Evolutionary conservation across 108 stramenopile species (phyloP).

Genomic region (Cyclotella choctawhatcheeana): DNA sequence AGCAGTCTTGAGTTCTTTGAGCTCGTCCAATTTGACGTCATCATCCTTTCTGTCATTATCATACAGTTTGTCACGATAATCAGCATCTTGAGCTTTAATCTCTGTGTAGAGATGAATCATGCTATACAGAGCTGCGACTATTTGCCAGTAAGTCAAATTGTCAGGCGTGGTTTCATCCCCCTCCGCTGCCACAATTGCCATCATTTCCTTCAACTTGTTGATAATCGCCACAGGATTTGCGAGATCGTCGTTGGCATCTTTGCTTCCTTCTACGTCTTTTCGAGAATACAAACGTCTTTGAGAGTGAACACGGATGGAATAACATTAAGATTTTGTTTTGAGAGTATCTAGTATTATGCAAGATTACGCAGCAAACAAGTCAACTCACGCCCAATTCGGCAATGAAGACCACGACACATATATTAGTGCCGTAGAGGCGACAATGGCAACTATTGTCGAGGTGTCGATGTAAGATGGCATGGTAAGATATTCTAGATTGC

Average conservation of each 20-base stretch:
- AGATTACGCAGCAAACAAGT: too few relatives aligned
- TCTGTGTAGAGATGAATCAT: background rate
- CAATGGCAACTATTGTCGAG: slow-evolving; percentile 4
- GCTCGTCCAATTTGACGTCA: slow-evolving; percentile 5
- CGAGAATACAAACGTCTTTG: background rate
- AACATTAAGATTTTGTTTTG: too few relatives aligned
- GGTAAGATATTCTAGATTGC: background rate
- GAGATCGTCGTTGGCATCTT: slow-evolving; percentile 4
- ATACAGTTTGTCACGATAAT: slow-evolving; percentile 5
- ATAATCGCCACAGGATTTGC: slow-evolving; percentile 8
- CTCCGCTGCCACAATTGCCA: background rate
- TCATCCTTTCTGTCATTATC: background rate
- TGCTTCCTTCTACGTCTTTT: background rate
- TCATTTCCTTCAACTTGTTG: slow-evolving; percentile 12
- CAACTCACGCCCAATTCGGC: slow-evolving; percentile 1
- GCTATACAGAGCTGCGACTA: background rate
- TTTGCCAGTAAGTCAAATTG: slow-evolving; percentile 3
- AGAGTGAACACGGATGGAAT: too few relatives aligned
- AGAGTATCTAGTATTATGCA: too few relatives aligned
- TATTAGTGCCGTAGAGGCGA: background rate
- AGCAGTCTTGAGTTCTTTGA: slow-evolving; percentile 1
- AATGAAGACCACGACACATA: background rate
- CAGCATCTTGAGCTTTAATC: background rate
- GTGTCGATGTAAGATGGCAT: slow-evolving; percentile 6
- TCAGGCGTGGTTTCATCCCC: slow-evolving; percentile 1